Percentiles rank a stretch among this genome's conserved stretches.
phyloP scores from a whole-genome alignment of 2,329 filamentous ascomycete genomes.

The Aspergillus texensis region DNA sequence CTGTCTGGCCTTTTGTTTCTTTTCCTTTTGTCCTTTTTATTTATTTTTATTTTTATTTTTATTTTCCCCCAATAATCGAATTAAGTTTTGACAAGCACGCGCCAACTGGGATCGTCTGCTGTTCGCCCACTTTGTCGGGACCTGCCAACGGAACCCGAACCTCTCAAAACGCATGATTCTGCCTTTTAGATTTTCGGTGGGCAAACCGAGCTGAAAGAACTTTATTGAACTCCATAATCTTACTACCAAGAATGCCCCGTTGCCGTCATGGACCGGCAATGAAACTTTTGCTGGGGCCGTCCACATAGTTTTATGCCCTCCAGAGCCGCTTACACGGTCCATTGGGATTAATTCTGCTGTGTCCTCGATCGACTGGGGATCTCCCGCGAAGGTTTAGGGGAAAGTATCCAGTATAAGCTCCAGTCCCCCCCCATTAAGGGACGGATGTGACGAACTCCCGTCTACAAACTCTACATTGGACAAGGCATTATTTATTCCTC shows the following conservation, averaged over 20 bases:
- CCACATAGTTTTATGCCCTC: neutral
- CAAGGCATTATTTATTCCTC: conserved; percentile 7
- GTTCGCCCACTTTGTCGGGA: conserved; percentile 34
- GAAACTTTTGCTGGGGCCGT: conserved; percentile 1
- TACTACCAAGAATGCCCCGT: neutral
- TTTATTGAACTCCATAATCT: conserved; percentile 3
- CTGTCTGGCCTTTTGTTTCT: no score
- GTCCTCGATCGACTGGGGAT: conserved; percentile 39
- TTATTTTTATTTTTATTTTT: neutral
- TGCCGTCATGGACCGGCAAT: neutral
- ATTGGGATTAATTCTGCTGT: neutral
- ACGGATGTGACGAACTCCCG: conserved; percentile 18
- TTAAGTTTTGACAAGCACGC: conserved; percentile 40
- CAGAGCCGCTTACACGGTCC: neutral
- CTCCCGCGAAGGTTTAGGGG: conserved; percentile 38
- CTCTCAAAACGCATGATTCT: conserved; percentile 3
- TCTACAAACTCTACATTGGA: neutral
- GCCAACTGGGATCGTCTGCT: conserved; percentile 32
- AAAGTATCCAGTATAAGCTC: conserved; percentile 30
- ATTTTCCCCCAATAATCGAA: conserved; percentile 16
- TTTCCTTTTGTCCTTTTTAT: neutral
- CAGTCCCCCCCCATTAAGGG: conserved; percentile 24
- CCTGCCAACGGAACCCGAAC: conserved; percentile 16
- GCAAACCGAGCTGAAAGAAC: conserved; percentile 5
- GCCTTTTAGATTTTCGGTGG: conserved; percentile 2